phyloP scores from a whole-genome alignment of 805 yeast genomes.

The Myxozyma monticola region DNA sequence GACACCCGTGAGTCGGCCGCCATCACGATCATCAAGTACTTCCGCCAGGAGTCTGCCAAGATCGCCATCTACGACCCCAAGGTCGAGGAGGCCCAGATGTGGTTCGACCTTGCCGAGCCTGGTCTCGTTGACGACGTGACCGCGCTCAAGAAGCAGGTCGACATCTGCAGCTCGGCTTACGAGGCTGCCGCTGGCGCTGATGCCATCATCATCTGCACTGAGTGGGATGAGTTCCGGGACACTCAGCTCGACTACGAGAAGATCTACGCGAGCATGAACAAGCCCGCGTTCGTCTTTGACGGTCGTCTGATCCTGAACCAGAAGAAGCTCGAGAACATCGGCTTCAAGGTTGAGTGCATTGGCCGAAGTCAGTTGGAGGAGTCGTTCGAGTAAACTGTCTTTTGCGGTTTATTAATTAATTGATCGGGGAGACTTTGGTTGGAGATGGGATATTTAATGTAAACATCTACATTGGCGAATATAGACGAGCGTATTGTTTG shows the following conservation, averaged over 20 bases:
- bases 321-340: conserved; percentile 33
- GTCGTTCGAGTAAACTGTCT: conserved; percentile 23
- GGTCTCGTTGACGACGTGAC: conserved; percentile 28
- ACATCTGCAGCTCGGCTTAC: conserved; percentile 31
- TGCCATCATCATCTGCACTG: conserved; percentile 37
- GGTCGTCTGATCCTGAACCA: conserved; percentile 35
- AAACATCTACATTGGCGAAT: too few relatives aligned
- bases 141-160: conserved; percentile 31
- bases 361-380: conserved; percentile 32
- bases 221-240: conserved; percentile 38
- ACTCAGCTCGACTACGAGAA: conserved; percentile 34
- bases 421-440: too few relatives aligned
- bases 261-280: conserved; percentile 35
- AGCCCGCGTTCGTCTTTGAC: conserved; percentile 38
- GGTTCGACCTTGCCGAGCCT: conserved; percentile 34
- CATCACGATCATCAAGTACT: conserved; percentile 34
- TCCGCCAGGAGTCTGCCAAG: conserved; percentile 36
- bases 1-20: conserved; percentile 39
- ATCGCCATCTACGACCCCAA: conserved; percentile 38
- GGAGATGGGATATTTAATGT: too few relatives aligned
- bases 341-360: conserved; percentile 36
- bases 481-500: too few relatives aligned
- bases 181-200: conserved; percentile 37
- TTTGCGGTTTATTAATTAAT: too few relatives aligned
- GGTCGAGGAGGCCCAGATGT: conserved; percentile 36